Base-by-base conservation (phyloP, 148 eudicot genomes). In the Nepenthes mirabilis region DNA sequence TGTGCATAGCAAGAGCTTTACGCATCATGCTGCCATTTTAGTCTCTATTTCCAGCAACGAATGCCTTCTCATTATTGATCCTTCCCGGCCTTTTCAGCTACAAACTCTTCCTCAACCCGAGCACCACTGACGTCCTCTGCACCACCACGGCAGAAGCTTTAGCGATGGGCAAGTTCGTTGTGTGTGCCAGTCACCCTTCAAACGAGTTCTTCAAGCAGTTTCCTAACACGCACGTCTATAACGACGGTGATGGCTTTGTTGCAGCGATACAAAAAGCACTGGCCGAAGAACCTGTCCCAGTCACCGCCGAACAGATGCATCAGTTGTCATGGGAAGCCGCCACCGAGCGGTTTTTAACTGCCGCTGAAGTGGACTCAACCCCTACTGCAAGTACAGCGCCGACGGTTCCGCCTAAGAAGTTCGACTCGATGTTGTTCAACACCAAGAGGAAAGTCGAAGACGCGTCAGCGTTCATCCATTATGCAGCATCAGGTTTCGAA, bases 81-180 rank as follows among this genome's bases (percentile, higher is more conserved):
- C 1, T 66, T 58, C 33, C 58, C 55, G 2, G 2, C 36, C 37
- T 55, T 55, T 55, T 50, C 78, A 91, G 97, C 54, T 91, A 91
- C 74, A 91, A 85, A 72, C 96, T 91, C 68, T 85, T 91, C 74
- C 65, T 91, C 43, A 91, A 91, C 57, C 97, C 99, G 61, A 93
- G 99, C 84, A 93, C 99, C 40, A 88, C 99, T 0, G 99, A 93
- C 54, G 99, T 93, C 47, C 91, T 93, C 63, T 93, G 99, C 68
- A 93, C 99, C 1, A 88, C 99, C 56, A 75, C 96, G 56, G 99
- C 99, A n/a, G 99, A 93, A 78, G 99, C 99, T 55, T 62, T 93
- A 65, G 96, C 95, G 9, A 93, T 88, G 99, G 99, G 99, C 51
- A 88, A 93, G 71, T 83, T 86, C 50, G 96, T 93, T 4, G 82